A percentile compares a stretch with the other conserved stretches of the same genome.
These are phyloP conservation scores for Truncatella angustata DNA, from an alignment of 2,329 filamentous ascomycete genomes.

Conservation along the genomic window DNA sequence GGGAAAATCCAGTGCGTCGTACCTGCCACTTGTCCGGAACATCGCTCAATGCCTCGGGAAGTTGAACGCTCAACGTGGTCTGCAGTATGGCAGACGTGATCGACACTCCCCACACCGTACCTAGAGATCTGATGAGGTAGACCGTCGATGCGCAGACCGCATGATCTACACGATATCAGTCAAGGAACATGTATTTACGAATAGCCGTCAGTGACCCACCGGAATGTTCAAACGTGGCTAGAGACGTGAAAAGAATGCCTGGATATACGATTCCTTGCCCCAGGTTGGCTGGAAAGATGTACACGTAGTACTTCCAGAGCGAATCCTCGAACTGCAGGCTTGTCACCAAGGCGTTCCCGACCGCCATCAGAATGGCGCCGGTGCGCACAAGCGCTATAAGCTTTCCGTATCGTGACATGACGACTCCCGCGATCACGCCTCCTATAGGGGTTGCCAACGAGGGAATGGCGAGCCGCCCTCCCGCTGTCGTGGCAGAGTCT, in stretches of 20 bases:
- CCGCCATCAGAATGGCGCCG: constrained; percentile 49
- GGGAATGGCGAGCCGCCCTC: constrained; percentile 61
- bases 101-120: constrained; percentile 64
- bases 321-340: constrained; percentile 49
- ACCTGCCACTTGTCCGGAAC: constrained; percentile 59
- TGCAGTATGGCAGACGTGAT: constrained; percentile 62
- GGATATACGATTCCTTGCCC: constrained; percentile 62
- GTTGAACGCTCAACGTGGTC: constrained; percentile 54
- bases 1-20: constrained; percentile 31
- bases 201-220: too few species aligned
- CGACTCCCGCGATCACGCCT: constrained; percentile 53
- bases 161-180: constrained; percentile 45
- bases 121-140: constrained; percentile 62
- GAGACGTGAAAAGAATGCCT: constrained; percentile 56
- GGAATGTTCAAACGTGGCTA: constrained; percentile 61
- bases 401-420: constrained; percentile 57
- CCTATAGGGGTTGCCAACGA: constrained; percentile 59
- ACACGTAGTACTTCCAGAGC: constrained; percentile 53
- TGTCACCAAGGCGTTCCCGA: constrained; percentile 52
- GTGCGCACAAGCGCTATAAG: constrained; percentile 50
- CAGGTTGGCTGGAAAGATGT: constrained; percentile 56
- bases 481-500: constrained; percentile 63
- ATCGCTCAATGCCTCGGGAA: constrained; percentile 52
- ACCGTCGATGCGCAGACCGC: constrained; percentile 62
- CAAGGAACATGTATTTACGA: neutral